Conservation (phyloP, 352 stramenopile species). For the Phytopythium kandeliae region DNA sequence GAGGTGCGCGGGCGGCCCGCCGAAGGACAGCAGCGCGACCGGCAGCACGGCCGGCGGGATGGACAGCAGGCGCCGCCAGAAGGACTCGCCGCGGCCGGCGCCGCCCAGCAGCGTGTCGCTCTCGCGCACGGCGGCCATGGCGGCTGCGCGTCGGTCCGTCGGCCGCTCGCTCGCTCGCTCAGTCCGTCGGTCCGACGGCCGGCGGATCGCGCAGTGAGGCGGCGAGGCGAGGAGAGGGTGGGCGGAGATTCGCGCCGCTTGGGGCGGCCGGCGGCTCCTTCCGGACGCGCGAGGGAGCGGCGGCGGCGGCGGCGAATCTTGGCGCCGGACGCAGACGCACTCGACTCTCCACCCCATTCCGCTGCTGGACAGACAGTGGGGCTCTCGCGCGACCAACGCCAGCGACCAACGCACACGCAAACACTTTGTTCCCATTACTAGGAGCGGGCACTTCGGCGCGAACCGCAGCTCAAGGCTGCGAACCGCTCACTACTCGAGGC, state of each 20-base stretch:
- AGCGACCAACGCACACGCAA: too few species aligned
- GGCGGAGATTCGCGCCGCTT: not conserved
- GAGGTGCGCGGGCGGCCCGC: constrained; percentile 57
- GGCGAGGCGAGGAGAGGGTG: not conserved
- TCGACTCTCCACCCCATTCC: too few species aligned
- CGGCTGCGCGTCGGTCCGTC: not conserved
- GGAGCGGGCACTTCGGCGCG: too few species aligned
- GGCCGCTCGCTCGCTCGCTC: too few species aligned
- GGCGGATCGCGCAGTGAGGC: not conserved
- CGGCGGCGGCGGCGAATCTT: not conserved
- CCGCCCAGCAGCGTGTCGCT: constrained; percentile 18
- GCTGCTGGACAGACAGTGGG: too few species aligned
- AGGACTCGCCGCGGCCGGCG: constrained; percentile 26
- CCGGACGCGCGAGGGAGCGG: not conserved
- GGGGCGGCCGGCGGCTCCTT: not conserved
- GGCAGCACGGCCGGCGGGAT: constrained; percentile 49
- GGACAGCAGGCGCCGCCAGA: constrained; percentile 39
- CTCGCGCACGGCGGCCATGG: constrained; percentile 2
- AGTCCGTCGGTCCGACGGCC: not conserved
- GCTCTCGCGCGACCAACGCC: too few species aligned
- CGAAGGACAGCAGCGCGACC: constrained; percentile 57
- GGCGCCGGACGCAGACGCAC: not conserved
- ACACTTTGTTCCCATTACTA: too few species aligned
- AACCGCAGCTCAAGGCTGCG: too few species aligned
- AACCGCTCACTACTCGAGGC: too few species aligned